Base-by-base conservation (phyloP, 2,329 filamentous ascomycete genomes). In the Blastomyces gilchristii region DNA sequence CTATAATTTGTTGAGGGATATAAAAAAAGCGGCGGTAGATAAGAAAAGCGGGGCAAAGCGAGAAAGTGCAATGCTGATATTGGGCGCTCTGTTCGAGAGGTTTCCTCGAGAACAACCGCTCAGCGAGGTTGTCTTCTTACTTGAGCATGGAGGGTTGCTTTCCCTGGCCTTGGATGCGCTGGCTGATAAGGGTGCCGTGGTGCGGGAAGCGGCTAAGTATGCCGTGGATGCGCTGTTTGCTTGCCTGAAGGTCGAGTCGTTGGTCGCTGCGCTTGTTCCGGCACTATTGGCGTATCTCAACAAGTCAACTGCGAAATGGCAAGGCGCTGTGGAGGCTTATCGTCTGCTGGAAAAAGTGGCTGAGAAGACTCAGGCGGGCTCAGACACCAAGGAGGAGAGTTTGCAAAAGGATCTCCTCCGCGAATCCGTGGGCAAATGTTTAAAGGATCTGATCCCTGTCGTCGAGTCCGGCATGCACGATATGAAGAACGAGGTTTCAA, bases 251-350 rank as follows among this genome's bases (percentile, higher is more conserved):
- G 80, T 91, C 63, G 94, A 97, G 80, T 87, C 90, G 59, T 84
- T 96, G 71, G 88, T 96, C 61, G 84, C 85, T 66, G 92, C 89
- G 25, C 83, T 99, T 52, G 80, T 99, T 60, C 91, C 94, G 2
- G 83, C 85, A 18, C 80, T 99, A 50, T 78, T 81, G 66, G 77
- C 82, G 61, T 97, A 97, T 74, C 82, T 99, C 39, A 81, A 82
- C 72, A 95, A 91, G 78, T 86, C 85, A 72, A 89, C 91, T 18
- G 92, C 90, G 68, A 99, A 99, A 79, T 99, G 94, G 94, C 94
- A 99, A 78, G 94, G 94, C 65, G 90, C 90, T 18, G 90, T 97
- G 61, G 92, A 89, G 65, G 94, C 90, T 56, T 88, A 88, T 73
- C 86, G 88, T 75, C 77, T 97, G 67, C 79, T 99, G 64, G 91